phyloP scores from a whole-genome alignment of 371 early-diverging fungal species.

The Mucor circinelloides region DNA sequence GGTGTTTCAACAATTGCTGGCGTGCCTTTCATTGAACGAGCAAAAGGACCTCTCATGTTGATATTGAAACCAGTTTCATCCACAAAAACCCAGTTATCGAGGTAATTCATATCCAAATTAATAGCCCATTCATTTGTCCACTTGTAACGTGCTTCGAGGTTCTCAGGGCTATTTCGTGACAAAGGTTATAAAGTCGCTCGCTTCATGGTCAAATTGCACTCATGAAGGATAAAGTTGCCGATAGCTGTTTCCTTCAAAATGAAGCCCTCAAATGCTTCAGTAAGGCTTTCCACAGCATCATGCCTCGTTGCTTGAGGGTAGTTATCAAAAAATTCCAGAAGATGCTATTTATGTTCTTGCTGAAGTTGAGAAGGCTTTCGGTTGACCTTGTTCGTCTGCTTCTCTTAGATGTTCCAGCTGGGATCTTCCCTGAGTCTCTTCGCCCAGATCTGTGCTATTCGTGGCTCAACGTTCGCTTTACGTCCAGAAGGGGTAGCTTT shows the following conservation, averaged over 20 bases:
- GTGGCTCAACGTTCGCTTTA: background rate
- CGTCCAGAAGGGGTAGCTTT: constrained; percentile 10
- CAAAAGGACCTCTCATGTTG: too few relatives aligned
- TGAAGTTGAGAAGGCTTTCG: constrained; percentile 16
- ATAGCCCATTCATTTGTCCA: constrained; percentile 11
- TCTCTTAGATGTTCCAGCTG: too few relatives aligned
- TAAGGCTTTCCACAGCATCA: constrained; percentile 14
- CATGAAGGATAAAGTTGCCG: constrained; percentile 20
- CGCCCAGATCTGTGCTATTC: constrained; percentile 15
- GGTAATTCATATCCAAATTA: background rate
- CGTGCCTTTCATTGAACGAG: background rate
- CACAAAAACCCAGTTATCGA: too few relatives aligned
- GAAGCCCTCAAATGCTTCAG: constrained; percentile 16
- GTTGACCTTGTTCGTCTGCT: constrained; percentile 1
- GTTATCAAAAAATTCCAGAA: constrained; percentile 7
- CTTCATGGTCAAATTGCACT: constrained; percentile 17
- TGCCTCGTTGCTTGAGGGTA: constrained; percentile 18
- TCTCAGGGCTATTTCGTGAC: constrained; percentile 17
- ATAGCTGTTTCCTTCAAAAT: constrained; percentile 17
- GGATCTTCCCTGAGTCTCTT: too few relatives aligned
- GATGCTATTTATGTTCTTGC: constrained; percentile 12
- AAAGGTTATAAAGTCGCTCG: constrained; percentile 12
- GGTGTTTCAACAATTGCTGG: too few relatives aligned
- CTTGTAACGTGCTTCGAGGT: constrained; percentile 9
- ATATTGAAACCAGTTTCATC: constrained; percentile 15